These are phyloP conservation scores for Fusarium sp. DNA, from an alignment of 2,329 filamentous ascomycete genomes.

Conservation along the genomic window DNA sequence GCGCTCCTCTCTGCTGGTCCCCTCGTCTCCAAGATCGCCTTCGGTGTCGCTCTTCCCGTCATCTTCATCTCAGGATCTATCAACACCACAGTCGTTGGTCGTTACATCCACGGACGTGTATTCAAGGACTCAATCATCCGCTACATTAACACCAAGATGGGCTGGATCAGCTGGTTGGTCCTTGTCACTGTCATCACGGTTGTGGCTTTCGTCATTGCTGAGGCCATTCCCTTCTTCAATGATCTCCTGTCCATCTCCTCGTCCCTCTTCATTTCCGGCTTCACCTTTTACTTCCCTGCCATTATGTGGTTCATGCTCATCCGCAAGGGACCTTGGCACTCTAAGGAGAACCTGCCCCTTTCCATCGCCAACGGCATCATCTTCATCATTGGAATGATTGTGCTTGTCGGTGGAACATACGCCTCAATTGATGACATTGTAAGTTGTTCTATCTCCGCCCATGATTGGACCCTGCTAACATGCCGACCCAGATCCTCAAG, in stretches of 20 bases:
- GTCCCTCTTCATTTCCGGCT: conserved; percentile 63
- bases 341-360: conserved; percentile 49
- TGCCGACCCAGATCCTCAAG: conserved; percentile 43
- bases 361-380: conserved; percentile 46
- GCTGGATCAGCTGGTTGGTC: conserved; percentile 68
- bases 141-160: conserved; percentile 63
- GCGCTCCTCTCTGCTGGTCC: conserved; percentile 75
- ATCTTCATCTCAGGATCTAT: conserved; percentile 82
- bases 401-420: conserved; percentile 53
- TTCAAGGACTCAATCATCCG: conserved; percentile 59
- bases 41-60: conserved; percentile 77
- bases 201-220: conserved; percentile 77
- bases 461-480: conserved; percentile 22
- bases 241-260: conserved; percentile 71
- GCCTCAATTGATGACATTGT: conserved; percentile 52
- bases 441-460: conserved; percentile 22
- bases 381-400: conserved; percentile 52
- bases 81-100: conserved; percentile 65
- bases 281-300: conserved; percentile 59
- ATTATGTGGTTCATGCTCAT: conserved; percentile 60
- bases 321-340: conserved; percentile 50
- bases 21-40: conserved; percentile 74
- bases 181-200: conserved; percentile 72
- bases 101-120: conserved; percentile 62
- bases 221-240: conserved; percentile 80